phyloP scores from a whole-genome alignment of 1,284 basidiomycete genomes.

The Irpex lacteus region DNA sequence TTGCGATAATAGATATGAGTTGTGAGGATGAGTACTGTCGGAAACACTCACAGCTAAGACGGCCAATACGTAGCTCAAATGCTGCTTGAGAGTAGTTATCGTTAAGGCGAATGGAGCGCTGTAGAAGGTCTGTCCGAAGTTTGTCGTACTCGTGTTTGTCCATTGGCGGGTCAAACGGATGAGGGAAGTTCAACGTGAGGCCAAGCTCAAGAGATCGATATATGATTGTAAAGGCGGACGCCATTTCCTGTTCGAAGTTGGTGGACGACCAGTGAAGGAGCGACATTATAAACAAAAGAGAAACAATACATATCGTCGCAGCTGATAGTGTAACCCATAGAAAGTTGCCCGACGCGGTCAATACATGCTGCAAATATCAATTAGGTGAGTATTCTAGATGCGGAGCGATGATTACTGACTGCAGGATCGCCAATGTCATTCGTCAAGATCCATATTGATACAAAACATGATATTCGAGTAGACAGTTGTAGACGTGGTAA shows the following conservation, averaged over 20 bases:
- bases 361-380: constrained; percentile 27
- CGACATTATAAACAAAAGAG: constrained; percentile 38
- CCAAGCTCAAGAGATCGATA: constrained; percentile 34
- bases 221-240: constrained; percentile 33
- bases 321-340: constrained; percentile 42
- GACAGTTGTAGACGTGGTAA: constrained; percentile 44
- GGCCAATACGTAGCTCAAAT: constrained; percentile 46
- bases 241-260: constrained; percentile 41
- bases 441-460: constrained; percentile 46
- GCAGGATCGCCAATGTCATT: constrained; percentile 30
- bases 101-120: constrained; percentile 39
- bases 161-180: constrained; percentile 11
- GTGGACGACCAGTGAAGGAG: constrained; percentile 42
- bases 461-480: constrained; percentile 45
- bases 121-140: constrained; percentile 33
- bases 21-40: neutral
- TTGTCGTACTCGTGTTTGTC: constrained; percentile 20
- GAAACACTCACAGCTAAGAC: constrained; percentile 37
- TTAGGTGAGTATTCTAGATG: neutral
- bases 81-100: constrained; percentile 43
- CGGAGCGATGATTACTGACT: constrained; percentile 24
- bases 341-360: constrained; percentile 32
- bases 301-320: constrained; percentile 38
- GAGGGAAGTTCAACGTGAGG: constrained; percentile 30
- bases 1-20: neutral